Base-by-base conservation (phyloP, 202 grass and related monocot species). In the Carex sylvatica region DNA sequence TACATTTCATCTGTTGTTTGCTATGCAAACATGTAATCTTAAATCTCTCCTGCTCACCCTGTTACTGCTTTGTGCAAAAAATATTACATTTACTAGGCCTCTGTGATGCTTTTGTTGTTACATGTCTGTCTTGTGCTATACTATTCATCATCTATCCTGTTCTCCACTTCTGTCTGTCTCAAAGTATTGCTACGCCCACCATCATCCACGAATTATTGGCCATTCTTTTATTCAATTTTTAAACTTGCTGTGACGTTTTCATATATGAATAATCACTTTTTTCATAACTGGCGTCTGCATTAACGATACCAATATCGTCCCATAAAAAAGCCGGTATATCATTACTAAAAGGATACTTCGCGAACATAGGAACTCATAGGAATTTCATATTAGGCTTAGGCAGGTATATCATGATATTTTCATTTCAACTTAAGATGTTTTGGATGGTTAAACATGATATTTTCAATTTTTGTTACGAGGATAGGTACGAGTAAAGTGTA, bases 21-120 rank as follows among this genome's bases (percentile, higher is more conserved):
- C 24, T 69, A 49, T 82, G 80, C 49, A 49, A 12, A 0, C 15
- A 38, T 82, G 80, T 82, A 82, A 82, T 53, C 63, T 56, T 82
- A 30, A 67, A 82, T 82, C 63, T 67, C 49, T 70, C 23, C 44
- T 81, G 10, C 62, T 82, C 40, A 66, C 60, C 61, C 46, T 53
- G 73, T 77, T 56, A 77, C 47, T 69, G 44, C 44, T 55, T 55
- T 69, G 62, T 66, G 44, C 42, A 82, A 82, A 68, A 82, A 51
- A 31, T 24, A 18, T 51, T 81, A 81, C 61, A 69, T 9, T 53
- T 67, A 52, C 40, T 82, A 82, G 62, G 24, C 6, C 18, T 20
- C 19, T 66, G 47, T 61, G 23, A 46, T 80, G 80, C 65, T 56
- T 67, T 82, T 82, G 61, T 82, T 80, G 11, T 70, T 82, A 82